phyloP scores from a whole-genome alignment of 345 rosid species.

The Anacardium occidentale region DNA sequence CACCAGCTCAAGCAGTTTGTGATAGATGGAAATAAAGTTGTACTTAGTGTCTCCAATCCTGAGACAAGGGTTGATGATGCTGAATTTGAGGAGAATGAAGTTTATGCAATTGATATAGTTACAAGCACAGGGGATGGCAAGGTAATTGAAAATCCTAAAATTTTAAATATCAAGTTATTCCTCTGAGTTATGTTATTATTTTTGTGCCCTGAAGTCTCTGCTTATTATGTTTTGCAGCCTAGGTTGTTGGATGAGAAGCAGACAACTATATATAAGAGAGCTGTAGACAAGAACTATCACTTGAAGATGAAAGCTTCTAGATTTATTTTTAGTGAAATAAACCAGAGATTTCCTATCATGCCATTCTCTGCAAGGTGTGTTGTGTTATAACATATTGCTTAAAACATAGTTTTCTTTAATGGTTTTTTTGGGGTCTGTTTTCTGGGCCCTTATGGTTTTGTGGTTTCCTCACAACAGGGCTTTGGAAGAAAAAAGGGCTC shows the following conservation, averaged over 20 bases:
- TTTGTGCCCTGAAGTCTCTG: slow-evolving; percentile 17
- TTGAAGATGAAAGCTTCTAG: slow-evolving; percentile 98
- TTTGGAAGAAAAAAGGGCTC: slow-evolving; percentile 96
- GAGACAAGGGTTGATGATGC: slow-evolving; percentile 92
- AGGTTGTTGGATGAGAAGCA: slow-evolving; percentile 90
- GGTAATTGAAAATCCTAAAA: slow-evolving; percentile 42
- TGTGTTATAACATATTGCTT: neutral
- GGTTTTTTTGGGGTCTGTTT: neutral
- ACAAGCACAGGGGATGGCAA: slow-evolving; percentile 95
- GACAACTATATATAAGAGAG: slow-evolving; percentile 89
- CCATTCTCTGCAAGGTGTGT: slow-evolving; percentile 86
- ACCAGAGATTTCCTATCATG: slow-evolving; percentile 72
- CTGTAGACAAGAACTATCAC: slow-evolving; percentile 76
- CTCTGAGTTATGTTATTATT: neutral
- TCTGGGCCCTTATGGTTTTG: neutral
- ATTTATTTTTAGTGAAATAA: slow-evolving; percentile 91
- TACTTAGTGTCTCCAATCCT: slow-evolving; percentile 66
- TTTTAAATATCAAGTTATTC: neutral
- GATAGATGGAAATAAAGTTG: slow-evolving; percentile 84
- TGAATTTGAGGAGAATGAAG: slow-evolving; percentile 96
- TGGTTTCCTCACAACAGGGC: slow-evolving; percentile 43
- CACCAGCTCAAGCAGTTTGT: slow-evolving; percentile 89
- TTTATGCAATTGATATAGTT: slow-evolving; percentile 84
- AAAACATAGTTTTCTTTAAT: neutral
- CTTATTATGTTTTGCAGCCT: slow-evolving; percentile 55